These are phyloP conservation scores for Atalantia buxifolia DNA, from an alignment of 345 rosid genomes.

Conservation along the genomic window DNA sequence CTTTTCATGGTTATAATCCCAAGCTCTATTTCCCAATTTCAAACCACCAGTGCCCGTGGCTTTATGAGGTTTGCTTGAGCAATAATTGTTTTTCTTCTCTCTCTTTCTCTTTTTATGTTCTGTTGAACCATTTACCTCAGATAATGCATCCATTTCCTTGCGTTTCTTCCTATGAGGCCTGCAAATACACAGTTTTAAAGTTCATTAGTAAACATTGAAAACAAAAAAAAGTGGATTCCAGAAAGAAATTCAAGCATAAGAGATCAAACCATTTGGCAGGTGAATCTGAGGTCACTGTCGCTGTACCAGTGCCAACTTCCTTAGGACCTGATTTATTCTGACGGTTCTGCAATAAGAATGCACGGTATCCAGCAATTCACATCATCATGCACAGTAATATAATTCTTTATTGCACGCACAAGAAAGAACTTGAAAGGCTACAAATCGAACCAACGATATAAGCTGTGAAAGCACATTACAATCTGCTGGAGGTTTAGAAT, in stretches of 20 bases:
- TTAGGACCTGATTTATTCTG: conserved; percentile 49
- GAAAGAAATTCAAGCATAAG: background rate
- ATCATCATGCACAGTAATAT: conserved; percentile 2
- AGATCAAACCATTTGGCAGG: conserved; percentile 22
- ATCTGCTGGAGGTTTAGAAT: background rate
- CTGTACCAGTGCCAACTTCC: conserved; percentile 27
- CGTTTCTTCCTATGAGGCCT: conserved; percentile 26
- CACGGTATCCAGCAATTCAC: background rate
- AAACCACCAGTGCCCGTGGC: conserved; percentile 11
- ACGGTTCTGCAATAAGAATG: conserved; percentile 59
- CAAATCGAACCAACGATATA: background rate
- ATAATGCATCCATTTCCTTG: conserved; percentile 7
- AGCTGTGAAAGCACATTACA: background rate
- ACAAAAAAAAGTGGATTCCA: background rate
- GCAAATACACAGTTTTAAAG: background rate
- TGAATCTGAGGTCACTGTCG: conserved; percentile 16
- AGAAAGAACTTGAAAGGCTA: background rate
- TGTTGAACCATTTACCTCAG: conserved; percentile 1
- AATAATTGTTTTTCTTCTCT: conserved; percentile 7
- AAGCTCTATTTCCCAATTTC: conserved; percentile 14
- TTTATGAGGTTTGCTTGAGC: conserved; percentile 1
- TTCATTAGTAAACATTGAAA: background rate
- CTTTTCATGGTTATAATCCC: conserved; percentile 7
- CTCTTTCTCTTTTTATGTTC: conserved; percentile 29
- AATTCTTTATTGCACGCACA: background rate